Evolutionary conservation across 352 stramenopile species (phyloP).

Genomic region (Hyaloperonospora arabidopsidis): DNA sequence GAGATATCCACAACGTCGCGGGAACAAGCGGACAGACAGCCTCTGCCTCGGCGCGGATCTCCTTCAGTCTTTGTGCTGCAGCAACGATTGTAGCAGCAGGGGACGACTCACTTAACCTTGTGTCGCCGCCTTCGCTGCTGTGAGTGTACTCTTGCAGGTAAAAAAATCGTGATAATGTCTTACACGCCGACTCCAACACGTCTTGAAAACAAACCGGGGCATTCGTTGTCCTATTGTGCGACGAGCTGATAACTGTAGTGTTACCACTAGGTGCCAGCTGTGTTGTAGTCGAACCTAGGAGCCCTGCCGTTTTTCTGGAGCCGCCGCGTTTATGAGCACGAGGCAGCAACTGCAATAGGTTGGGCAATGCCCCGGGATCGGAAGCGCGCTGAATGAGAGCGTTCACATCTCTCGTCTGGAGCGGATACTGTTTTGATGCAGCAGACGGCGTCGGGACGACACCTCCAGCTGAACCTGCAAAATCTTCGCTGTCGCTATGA

Average conservation of each 20-base stretch:
- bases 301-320: slow-evolving; percentile 5
- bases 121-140: slow-evolving; percentile 22
- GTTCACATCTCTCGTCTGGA: slow-evolving; percentile 35
- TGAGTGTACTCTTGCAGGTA: slow-evolving; percentile 46
- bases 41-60: slow-evolving; percentile 48
- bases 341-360: slow-evolving; percentile 16
- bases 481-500: slow-evolving; percentile 21
- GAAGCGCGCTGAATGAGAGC: slow-evolving; percentile 22
- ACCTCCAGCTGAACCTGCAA: slow-evolving; percentile 20
- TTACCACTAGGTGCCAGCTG: slow-evolving; percentile 8
- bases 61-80: slow-evolving; percentile 54
- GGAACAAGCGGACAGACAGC: slow-evolving; percentile 26
- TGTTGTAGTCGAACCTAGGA: slow-evolving; percentile 10
- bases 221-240: slow-evolving; percentile 5
- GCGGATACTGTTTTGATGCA: slow-evolving; percentile 28
- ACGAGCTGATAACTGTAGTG: slow-evolving; percentile 4
- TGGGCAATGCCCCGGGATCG: slow-evolving; percentile 19
- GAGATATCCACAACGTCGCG: slow-evolving; percentile 88
- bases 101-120: slow-evolving; percentile 50
- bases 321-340: slow-evolving; percentile 18
- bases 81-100: slow-evolving; percentile 51
- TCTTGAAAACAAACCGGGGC: slow-evolving; percentile 15
- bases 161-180: slow-evolving; percentile 59
- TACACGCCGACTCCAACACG: slow-evolving; percentile 44
- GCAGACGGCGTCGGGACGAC: slow-evolving; percentile 15